Evolutionary conservation across 2,329 filamentous ascomycete species (phyloP).

Genomic region (Mycosphaerella sp.): DNA sequence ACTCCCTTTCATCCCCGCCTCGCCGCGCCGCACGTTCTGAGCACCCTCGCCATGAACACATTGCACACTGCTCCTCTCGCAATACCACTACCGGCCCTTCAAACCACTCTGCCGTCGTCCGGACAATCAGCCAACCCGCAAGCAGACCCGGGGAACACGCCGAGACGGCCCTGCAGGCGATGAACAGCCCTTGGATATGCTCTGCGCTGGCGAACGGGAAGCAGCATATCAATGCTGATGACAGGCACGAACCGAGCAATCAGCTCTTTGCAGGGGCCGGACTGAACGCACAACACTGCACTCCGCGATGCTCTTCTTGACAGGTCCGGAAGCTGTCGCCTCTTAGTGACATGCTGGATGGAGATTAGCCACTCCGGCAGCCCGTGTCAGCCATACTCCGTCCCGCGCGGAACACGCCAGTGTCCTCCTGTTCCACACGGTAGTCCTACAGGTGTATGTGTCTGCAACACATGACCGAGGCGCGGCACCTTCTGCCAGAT

Average conservation of each 20-base stretch:
- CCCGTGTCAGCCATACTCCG: conserved; percentile 14
- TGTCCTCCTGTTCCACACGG: conserved; percentile 14
- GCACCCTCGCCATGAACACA: neutral
- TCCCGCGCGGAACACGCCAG: conserved; percentile 18
- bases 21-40: neutral
- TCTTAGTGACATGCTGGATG: conserved; percentile 2
- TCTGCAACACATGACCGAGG: conserved; percentile 17
- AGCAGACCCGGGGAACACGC: neutral
- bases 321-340: conserved; percentile 13
- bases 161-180: neutral
- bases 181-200: neutral
- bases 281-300: conserved; percentile 14
- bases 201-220: conserved; percentile 15
- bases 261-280: conserved; percentile 11
- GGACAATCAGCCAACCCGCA: neutral
- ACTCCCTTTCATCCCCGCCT: neutral
- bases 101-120: neutral
- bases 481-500: conserved; percentile 14
- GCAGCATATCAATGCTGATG: conserved; percentile 14
- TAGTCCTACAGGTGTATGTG: conserved; percentile 13
- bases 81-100: neutral
- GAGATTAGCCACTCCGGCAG: conserved; percentile 8
- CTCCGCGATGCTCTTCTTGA: conserved; percentile 11
- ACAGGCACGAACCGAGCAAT: conserved; percentile 20
- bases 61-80: neutral